Evolutionary conservation across 805 yeast species (phyloP), one percentile per base, ranked within the genome.

Genomic region (Barnettozyma sucrosica): DNA sequence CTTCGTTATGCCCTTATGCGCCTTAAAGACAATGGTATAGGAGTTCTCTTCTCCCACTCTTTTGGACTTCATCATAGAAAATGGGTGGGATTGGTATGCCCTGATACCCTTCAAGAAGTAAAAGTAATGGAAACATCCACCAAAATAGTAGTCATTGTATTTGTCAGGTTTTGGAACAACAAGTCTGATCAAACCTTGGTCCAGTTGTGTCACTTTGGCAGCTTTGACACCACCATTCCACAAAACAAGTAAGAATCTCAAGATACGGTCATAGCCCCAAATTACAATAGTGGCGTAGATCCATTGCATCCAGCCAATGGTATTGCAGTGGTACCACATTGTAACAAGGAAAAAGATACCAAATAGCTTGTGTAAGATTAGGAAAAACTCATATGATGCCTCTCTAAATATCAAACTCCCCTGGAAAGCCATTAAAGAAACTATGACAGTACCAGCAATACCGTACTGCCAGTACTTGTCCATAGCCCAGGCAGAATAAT

Each of bases 11-110:
- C 88, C 89, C 20, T 71, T 72, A 57, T 78, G 78, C 14, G 69
- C 72, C 56, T 75, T 77, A 56, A 77, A 68, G 48, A 68, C 72
- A 44, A 77, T 63, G 7, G 68, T 65, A 26, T 76, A 55, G 23
- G 50, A 54, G 24, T 53, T 43, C 36, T 52, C 55, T 43, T 60
- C 64, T 14, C 58, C 65, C 41, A 57, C 56, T 64, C 69, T 49
- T 65, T 47, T 66, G 1, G 69, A 68, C 24, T 74, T 65, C 52
- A 76, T 69, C 10, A 76, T 64, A 3, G 90, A 81, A 64, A 85
- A 84, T 10, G 92, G 92, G 61, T 85, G 89, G 4, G 84, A 79
- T 61, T 84, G 88, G 43, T 44, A 57, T 78, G 79, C 51, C 71
- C 68, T 20, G 5, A 53, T 24, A 6, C 47, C 50, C 10, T 63